Conservation (phyloP, 2,329 filamentous ascomycete genomes). For the Diaporthe eres region DNA sequence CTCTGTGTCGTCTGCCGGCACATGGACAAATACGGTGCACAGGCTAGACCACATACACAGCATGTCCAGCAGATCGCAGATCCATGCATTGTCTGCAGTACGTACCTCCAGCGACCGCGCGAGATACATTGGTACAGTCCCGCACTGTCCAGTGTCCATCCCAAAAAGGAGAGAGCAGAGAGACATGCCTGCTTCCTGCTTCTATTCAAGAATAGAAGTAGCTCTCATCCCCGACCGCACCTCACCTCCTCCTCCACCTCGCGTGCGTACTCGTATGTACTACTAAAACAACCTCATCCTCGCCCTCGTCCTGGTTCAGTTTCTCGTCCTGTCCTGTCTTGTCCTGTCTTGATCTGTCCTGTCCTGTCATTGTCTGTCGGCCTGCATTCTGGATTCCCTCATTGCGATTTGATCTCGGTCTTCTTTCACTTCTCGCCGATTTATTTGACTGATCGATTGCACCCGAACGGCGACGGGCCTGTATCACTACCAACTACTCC, state of each 20-base stretch:
- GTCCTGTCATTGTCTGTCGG: slow-evolving; percentile 23
- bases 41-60: not conserved
- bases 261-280: slow-evolving; percentile 19
- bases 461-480: not conserved
- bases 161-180: slow-evolving; percentile 11
- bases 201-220: slow-evolving; percentile 20
- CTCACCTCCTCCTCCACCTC: slow-evolving; percentile 13
- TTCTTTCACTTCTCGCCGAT: not conserved
- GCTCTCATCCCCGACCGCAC: slow-evolving; percentile 25
- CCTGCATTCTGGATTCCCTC: slow-evolving; percentile 6
- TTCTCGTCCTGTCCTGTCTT: not conserved
- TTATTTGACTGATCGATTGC: not conserved
- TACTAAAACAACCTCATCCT: slow-evolving; percentile 25
- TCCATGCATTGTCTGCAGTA: slow-evolving; percentile 29
- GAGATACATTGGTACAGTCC: slow-evolving; percentile 12
- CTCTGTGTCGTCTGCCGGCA: not conserved
- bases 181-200: not conserved
- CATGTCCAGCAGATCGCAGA: slow-evolving; percentile 21
- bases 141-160: slow-evolving; percentile 22
- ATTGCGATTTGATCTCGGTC: slow-evolving; percentile 23
- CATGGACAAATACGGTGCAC: slow-evolving; percentile 5
- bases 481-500: slow-evolving; percentile 1
- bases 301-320: slow-evolving; percentile 2
- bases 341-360: not conserved
- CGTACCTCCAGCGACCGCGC: not conserved